Evolutionary conservation across 192 early-diverging fungal species (phyloP), one percentile per base, ranked within the genome.

Genomic region (Kickxella alabastrina): DNA sequence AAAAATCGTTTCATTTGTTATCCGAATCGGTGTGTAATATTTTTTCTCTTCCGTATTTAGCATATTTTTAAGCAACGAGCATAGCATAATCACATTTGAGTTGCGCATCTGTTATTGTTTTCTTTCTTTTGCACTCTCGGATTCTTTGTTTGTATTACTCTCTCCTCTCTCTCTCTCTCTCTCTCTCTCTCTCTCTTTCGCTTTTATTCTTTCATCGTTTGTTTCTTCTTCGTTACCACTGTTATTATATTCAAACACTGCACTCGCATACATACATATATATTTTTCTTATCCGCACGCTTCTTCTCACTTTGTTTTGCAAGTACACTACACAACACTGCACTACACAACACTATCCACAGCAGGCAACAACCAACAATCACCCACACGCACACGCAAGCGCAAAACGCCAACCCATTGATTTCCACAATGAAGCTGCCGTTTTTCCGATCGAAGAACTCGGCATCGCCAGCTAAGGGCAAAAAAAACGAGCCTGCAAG

Each of bases 381-480:
- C 38, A 38, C 25, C 22, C 27, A 5, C 21, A 36, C 49, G 36
- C 21, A 37, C 31, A 32, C 31, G 12, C 31, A 32, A 6, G 6
- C 31, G 6, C 12, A 32, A 45, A 21, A 44, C 44, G 26, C 21
- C 4, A 10, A 29, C 35, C 29, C 12, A n/a, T 31, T 21, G 10
- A 26, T 32, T 17, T 15, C 18, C 32, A 44, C n/a, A 21, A 73
- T 73, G 69, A 50, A 53, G 45, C 57, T 73, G 0, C 69, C 69
- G 35, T 73, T 73, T 35, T 73, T 73, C 58, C 69, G 69, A 10
- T 42, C 43, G 34, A 59, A 54, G 61, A 29, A 49, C 6, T 24
- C 35, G 26, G 43, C 31, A 31, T 17, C 27, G 8, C 23, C n/a
- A 32, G 27, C 57, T 34, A 22, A 10, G 26, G 37, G 42, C 45